Evolutionary conservation across 257 asterid genomes (phyloP).

Genomic region (Ajuga chamaepitys): DNA sequence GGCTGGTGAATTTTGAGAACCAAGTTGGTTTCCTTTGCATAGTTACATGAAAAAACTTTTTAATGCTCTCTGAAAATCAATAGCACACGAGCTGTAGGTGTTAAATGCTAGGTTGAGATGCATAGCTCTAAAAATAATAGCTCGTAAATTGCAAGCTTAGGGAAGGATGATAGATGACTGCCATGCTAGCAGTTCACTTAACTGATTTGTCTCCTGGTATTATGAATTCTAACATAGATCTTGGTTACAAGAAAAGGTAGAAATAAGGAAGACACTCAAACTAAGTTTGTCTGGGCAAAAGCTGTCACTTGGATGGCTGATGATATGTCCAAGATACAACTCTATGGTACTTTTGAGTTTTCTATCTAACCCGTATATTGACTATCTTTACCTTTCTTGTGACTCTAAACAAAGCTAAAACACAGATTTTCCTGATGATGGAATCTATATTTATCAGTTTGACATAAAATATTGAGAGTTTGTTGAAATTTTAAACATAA

Average conservation of each 20-base stretch:
- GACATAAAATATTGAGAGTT: not conserved
- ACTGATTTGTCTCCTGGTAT: not conserved
- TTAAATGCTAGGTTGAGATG: not conserved
- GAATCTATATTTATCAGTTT: not conserved
- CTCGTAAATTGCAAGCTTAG: not conserved
- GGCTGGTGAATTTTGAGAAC: constrained; percentile 8
- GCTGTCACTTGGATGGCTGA: not conserved
- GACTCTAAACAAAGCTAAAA: not conserved
- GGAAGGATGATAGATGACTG: not conserved
- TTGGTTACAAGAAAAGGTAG: not conserved
- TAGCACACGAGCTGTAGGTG: not conserved
- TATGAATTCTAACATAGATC: not conserved
- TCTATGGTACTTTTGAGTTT: not conserved
- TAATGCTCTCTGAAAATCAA: not conserved
- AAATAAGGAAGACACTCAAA: not conserved
- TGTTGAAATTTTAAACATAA: not conserved
- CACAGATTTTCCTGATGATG: not conserved
- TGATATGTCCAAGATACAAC: not conserved
- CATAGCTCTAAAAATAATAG: not conserved
- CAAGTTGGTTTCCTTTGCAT: constrained; percentile 8
- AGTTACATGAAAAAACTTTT: not conserved
- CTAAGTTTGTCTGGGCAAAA: not conserved
- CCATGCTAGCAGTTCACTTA: not conserved
- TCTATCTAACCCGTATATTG: not conserved
- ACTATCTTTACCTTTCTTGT: not conserved